phyloP scores from a whole-genome alignment of 495 filamentous ascomycete genomes.

The Chaetomidium leptoderma region DNA sequence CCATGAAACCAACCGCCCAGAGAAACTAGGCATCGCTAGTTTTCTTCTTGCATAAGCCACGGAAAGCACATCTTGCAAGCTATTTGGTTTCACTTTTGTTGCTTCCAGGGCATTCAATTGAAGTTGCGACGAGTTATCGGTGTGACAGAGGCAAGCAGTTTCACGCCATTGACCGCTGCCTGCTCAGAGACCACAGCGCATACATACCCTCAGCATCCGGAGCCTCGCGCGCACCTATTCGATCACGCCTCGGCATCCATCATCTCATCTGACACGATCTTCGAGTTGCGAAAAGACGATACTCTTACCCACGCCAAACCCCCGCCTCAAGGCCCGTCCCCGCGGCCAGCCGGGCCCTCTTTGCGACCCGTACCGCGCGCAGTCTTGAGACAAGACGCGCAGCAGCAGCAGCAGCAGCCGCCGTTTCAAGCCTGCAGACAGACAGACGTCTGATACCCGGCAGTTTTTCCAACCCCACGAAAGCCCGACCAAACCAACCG shows the following conservation, averaged over 20 bases:
- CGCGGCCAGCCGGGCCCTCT: not conserved
- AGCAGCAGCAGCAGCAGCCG: not conserved
- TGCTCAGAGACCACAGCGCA: not conserved
- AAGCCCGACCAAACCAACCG: not conserved
- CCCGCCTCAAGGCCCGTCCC: not conserved
- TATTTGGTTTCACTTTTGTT: no score
- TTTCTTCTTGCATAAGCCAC: not conserved
- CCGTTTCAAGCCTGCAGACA: not conserved
- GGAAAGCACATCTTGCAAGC: not conserved
- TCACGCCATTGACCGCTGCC: not conserved
- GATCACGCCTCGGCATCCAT: no score
- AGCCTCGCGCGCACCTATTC: no score
- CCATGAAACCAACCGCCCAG: slow-evolving; percentile 7
- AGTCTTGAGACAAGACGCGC: not conserved
- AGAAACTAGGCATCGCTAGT: not conserved
- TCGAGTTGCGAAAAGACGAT: not conserved
- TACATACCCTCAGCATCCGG: not conserved
- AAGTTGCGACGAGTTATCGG: not conserved
- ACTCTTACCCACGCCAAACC: not conserved
- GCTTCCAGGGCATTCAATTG: no score
- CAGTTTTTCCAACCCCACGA: no score
- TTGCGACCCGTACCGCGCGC: not conserved
- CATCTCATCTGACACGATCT: not conserved
- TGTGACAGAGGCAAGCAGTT: not conserved
- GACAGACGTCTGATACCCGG: not conserved